Conservation (phyloP, 2,329 filamentous ascomycete species). For the Aspergillus intermedius region DNA sequence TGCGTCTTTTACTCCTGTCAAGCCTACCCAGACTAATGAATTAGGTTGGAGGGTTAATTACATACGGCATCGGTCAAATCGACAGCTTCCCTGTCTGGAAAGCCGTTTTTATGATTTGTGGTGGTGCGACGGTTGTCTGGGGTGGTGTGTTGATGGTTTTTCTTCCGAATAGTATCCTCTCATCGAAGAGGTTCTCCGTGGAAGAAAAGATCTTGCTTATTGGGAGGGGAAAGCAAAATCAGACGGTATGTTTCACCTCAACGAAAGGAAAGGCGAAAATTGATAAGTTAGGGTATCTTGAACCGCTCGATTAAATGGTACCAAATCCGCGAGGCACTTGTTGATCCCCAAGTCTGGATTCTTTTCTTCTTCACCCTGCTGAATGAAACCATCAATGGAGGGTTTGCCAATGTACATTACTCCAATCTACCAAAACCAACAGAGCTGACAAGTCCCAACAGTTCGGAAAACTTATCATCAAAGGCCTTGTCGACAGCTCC, state of each 20-base stretch:
- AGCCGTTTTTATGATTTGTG: slow-evolving; percentile 42
- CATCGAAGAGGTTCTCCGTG: slow-evolving; percentile 36
- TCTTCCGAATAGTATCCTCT: slow-evolving; percentile 41
- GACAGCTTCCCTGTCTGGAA: slow-evolving; percentile 40
- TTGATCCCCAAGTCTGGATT: slow-evolving; percentile 42
- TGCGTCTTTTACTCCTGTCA: neutral
- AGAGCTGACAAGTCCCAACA: neutral
- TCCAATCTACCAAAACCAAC: too few species aligned
- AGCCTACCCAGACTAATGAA: neutral
- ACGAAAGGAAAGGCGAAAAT: neutral
- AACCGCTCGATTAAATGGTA: slow-evolving; percentile 44
- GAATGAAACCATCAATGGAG: slow-evolving; percentile 49
- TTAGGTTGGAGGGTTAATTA: slow-evolving; percentile 16
- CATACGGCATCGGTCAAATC: slow-evolving; percentile 37
- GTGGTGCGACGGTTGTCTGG: slow-evolving; percentile 40
- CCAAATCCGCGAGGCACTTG: slow-evolving; percentile 44
- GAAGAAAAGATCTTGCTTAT: slow-evolving; percentile 42
- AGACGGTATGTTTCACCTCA: slow-evolving; percentile 3
- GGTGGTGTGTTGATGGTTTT: slow-evolving; percentile 34
- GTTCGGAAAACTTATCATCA: slow-evolving; percentile 51
- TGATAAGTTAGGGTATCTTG: slow-evolving; percentile 32
- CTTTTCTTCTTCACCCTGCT: slow-evolving; percentile 43
- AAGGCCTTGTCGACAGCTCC: slow-evolving; percentile 39
- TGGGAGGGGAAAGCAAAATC: slow-evolving; percentile 23
- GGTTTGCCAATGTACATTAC: slow-evolving; percentile 39